Evolutionary conservation across 352 stramenopile genomes (phyloP).

Genomic region (Blastocystis sp.): DNA sequence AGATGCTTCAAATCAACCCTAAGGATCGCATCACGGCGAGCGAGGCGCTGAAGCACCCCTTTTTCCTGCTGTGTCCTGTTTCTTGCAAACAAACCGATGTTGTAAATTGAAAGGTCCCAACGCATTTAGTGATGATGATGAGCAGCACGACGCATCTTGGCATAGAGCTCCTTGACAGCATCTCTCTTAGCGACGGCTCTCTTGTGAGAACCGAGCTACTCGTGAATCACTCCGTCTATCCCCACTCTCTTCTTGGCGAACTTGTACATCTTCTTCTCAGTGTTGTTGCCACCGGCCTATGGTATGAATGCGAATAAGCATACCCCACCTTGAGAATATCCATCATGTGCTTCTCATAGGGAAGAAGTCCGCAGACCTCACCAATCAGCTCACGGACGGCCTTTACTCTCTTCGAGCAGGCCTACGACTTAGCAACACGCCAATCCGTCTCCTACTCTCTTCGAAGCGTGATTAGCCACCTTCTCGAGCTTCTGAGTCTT

Average conservation of each 20-base stretch:
- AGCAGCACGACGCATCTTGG: conserved; percentile 63
- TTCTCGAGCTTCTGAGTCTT: conserved; percentile 65
- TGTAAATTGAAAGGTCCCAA: not conserved
- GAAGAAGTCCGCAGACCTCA: conserved; percentile 49
- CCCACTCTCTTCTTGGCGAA: conserved; percentile 64
- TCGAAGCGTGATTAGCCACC: not conserved
- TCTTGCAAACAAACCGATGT: not conserved
- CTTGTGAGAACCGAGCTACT: conserved; percentile 60
- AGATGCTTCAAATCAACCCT: conserved; percentile 67
- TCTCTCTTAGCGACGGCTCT: conserved; percentile 61
- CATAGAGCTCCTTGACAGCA: conserved; percentile 59
- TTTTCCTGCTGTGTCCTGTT: conserved; percentile 1
- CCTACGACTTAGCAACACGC: not conserved
- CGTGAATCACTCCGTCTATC: not conserved
- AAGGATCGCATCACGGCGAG: conserved; percentile 53
- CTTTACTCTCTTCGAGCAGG: conserved; percentile 54
- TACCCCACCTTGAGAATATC: conserved; percentile 57
- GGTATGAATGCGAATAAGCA: not conserved
- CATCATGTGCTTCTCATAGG: conserved; percentile 69
- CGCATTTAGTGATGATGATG: conserved; percentile 29
- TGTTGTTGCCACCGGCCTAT: conserved; percentile 67
- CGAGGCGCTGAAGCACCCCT: conserved; percentile 64
- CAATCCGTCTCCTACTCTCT: conserved; percentile 28
- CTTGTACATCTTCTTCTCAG: conserved; percentile 69
- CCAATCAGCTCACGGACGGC: conserved; percentile 48